Base-by-base conservation (phyloP, 2,329 filamentous ascomycete species). In the Drechslerella coelobrocha region DNA sequence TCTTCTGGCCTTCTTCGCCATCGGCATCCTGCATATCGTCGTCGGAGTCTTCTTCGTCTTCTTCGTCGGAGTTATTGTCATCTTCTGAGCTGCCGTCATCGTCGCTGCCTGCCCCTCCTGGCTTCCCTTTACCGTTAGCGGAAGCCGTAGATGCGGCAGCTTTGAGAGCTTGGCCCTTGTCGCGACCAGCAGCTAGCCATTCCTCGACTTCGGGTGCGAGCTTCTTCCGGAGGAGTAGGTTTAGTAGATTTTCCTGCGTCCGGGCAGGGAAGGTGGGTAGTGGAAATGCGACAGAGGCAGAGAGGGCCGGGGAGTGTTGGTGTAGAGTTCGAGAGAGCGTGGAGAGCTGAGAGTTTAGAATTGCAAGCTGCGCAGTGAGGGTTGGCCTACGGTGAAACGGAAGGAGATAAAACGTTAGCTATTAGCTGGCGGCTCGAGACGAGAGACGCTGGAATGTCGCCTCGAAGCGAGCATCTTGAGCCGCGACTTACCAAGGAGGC, bases 141-240 rank as follows among this genome's bases (percentile, higher is more conserved):
- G n/a, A n/a, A n/a, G n/a, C 23, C 19, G 39, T 24, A 4, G 21
- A 26, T 27, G 37, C 52, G 8, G 34, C 54, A 12, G 43, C 31
- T 41, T 55, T 68, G 7, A 72, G 41, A 7, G 54, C 61, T 14
- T 65, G 21, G 24, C 69, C 77, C 8, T 73, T 73, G 24, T 74
- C 75, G 51, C 79, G 79, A 2, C 80, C 81, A 4, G 80, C 78
- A n/a, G 81, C 79, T 7, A 86, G 80, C 85, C 84, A 86, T 50
- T 84, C 84, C 72, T 86, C 83, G 2, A 84, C 83, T 45, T 79
- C 78, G 1, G 84, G 83, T 52, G 85, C 83, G 19, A 86, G 80
- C 74, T 86, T 86, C 72, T 85, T 87, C 45, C 84, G 82, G 41
- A 86, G 77, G 1, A 87, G 78, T 72, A 83, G 81, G 41, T 81